phyloP scores from a whole-genome alignment of 116 monocot genomes.

The Iris pallida region DNA sequence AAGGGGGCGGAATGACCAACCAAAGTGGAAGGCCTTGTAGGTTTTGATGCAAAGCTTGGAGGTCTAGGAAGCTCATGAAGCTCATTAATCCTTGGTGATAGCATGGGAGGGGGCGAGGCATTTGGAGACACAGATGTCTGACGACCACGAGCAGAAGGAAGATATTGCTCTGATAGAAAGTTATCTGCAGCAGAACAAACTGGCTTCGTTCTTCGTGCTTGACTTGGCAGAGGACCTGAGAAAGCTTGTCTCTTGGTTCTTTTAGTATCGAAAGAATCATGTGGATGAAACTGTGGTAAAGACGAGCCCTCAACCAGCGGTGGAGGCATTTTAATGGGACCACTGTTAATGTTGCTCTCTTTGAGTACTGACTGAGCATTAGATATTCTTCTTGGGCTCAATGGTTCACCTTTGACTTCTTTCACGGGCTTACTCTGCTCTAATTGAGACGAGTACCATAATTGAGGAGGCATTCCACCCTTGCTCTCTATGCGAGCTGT shows the following conservation, averaged over 20 bases:
- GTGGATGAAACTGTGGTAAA: constrained; percentile 15
- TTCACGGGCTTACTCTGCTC: constrained; percentile 34
- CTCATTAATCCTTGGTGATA: constrained; percentile 54
- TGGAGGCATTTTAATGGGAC: constrained; percentile 30
- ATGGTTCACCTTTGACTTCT: constrained; percentile 24
- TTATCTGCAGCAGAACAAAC: constrained; percentile 9
- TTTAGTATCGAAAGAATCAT: constrained; percentile 29
- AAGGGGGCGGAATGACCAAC: constrained; percentile 76
- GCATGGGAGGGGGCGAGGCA: constrained; percentile 34
- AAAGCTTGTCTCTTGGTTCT: constrained; percentile 41
- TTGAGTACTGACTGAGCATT: constrained; percentile 36
- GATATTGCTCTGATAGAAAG: constrained; percentile 4
- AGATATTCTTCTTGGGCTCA: constrained; percentile 23
- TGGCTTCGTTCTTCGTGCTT: constrained; percentile 17
- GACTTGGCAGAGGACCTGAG: constrained; percentile 50
- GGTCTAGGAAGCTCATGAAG: constrained; percentile 86
- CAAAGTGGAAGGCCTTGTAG: constrained; percentile 25
- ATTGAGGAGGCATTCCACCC: constrained; percentile 20
- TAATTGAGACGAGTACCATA: constrained; percentile 66
- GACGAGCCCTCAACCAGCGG: constrained; percentile 33
- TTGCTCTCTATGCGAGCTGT: constrained; percentile 12
- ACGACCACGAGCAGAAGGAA: constrained; percentile 8
- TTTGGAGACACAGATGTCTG: constrained; percentile 22
- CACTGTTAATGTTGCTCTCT: constrained; percentile 47
- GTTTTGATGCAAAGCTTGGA: constrained; percentile 26